Base-by-base conservation (phyloP, 306 rosid genomes). In the Glycine soja region DNA sequence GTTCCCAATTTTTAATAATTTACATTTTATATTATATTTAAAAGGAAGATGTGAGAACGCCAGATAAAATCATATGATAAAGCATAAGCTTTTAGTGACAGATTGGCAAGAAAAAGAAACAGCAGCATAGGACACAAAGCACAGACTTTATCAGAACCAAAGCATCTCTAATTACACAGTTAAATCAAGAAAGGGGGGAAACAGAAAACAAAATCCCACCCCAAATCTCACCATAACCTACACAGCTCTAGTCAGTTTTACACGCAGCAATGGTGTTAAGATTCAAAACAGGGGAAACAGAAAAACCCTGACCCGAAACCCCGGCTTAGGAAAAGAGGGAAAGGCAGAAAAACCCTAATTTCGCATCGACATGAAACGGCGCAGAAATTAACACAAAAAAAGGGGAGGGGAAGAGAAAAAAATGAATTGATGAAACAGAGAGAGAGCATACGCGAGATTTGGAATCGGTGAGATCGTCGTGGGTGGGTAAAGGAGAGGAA, bases 401-500 rank as follows among this genome's bases (percentile, higher is more conserved):
- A 2, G 61, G 7, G 19, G 5, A 19, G 9, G 19, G 4, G 6
- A 1, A 2, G 0, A n/a, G 46, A 69, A 18, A 5, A 18, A 56
- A 36, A 34, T 34, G 38, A 6, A 57, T 8, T 57, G 43, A 7
- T 5, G 30, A 8, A 16, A 8, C n/a, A 11, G 53, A 14, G 51
- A n/a, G 46, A 67, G 10, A 36, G 8, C 34, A n/a, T 78, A 95
- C 99, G 79, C 81, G 93, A 78, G 96, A 86, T 88, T 92, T 95
- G 81, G 94, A 86, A 78, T 90, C 98, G 75, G 52, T 83, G 83
- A 84, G 85, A 75, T 91, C 91, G 9, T 90, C 88, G 24, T 87
- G 88, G 68, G 83, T 79, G 14, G 81, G 84, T 18, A 66, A 94
- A 13, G 99, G 98, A 80, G 98, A 90, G 63, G 83, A 79, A 62